Percentiles rank a stretch among this genome's conserved stretches.
Conservation (phyloP, 148 eudicot genomes). For the Gaultheria prostrata region DNA sequence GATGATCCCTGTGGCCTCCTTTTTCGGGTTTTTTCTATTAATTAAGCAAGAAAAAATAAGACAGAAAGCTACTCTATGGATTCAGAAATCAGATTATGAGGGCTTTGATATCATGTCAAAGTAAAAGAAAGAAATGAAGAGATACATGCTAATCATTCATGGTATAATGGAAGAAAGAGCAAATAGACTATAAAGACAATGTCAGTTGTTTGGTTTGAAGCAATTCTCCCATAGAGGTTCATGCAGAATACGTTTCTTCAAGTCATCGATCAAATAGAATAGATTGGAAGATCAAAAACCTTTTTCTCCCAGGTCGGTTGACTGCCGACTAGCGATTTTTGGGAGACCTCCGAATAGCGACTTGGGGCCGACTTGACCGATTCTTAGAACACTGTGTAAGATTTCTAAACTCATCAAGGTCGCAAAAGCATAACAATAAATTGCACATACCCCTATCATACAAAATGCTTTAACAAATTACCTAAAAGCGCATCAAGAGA, state of each 20-base stretch:
- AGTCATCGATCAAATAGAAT: not conserved
- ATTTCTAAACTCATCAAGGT: not conserved
- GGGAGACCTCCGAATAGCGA: too few species aligned
- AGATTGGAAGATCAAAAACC: slow-evolving; percentile 4
- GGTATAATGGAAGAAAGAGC: not conserved
- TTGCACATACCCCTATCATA: not conserved
- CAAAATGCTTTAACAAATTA: slow-evolving; percentile 18
- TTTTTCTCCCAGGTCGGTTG: too few species aligned
- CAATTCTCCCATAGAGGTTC: not conserved
- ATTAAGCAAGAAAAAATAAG: not conserved
- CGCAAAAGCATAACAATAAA: not conserved
- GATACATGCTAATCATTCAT: not conserved
- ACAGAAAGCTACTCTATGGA: not conserved
- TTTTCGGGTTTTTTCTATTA: too few species aligned
- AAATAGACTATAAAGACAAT: not conserved
- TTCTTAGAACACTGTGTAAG: too few species aligned
- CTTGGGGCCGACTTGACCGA: too few species aligned
- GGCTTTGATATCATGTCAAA: not conserved
- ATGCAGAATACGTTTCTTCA: not conserved
- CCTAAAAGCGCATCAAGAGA: slow-evolving; percentile 86
- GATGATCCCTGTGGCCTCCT: not conserved
- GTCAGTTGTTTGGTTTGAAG: not conserved
- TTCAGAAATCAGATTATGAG: not conserved
- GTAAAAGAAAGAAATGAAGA: not conserved
- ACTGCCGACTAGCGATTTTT: too few species aligned